Base-by-base conservation (phyloP, 768 basidiomycete genomes). In the Leccinum olivaceopallidum region DNA sequence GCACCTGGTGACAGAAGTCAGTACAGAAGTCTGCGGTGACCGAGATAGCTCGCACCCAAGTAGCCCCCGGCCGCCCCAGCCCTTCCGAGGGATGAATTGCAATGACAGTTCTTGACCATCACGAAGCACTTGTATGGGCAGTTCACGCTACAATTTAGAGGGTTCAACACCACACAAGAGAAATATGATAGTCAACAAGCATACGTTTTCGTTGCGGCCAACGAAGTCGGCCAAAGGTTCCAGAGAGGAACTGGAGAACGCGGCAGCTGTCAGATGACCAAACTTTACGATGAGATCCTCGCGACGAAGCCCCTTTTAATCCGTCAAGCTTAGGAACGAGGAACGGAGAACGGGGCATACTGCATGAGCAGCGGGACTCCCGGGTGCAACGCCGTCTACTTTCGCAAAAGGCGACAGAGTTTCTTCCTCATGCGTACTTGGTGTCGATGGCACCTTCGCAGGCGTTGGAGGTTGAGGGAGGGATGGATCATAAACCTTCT, bases 1-100 rank as follows among this genome's bases (percentile, higher is more conserved):
- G 65, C 87, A 88, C 42, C 86, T 88, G 59, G 18, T 9, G 39
- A 59, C 20, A 22, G 30, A 26, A 51, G 28, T 60, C 34, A 49
- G 60, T 64, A 60, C 53, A 36, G 34, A 10, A 57, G 53, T 39
- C 42, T 51, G 52, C 3, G 8, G 48, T 22, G 48, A 44, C 36
- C 24, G 58, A 53, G 50, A n/a, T 49, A 22, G 18, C 32, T 44
- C 85, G 67, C 63, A 92, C 89, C 94, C 94, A 48, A 97, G 77
- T 71, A 89, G 79, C 9, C 94, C 94, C 60, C 92, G 79, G 10
- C 94, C 94, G 62, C 92, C 93, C 94, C 94, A 97, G 7, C 87
- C 87, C 59, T 80, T 83, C 54, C 84, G 74, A 6, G 93, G 92
- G 4, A 78, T 87, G 48, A 94, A 76, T n/a, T 73, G 80, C 59